Base-by-base conservation (phyloP, 345 rosid species). In the Dovyalis caffra region DNA sequence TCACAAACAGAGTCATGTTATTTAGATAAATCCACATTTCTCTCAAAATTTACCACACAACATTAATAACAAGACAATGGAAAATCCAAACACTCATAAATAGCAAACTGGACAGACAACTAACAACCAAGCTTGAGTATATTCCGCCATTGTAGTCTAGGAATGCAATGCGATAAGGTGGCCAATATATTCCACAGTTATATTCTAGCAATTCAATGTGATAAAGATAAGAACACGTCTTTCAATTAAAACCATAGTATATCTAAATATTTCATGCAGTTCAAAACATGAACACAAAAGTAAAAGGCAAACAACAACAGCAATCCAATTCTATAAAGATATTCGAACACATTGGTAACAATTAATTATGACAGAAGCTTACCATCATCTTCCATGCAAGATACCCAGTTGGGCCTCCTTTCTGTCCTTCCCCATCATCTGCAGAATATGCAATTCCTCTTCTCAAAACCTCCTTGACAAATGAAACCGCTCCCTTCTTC, bases 381-480 rank as follows among this genome's bases (percentile, higher is more conserved):
- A 94, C 97, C 98, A 91, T 92, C 87, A 94, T 78, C 85, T 94
- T 92, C 98, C 98, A 94, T 40, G 93, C 91, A 80, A 94, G 97
- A 84, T 92, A 92, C 4, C 98, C 98, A 43, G 85, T 78, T 11
- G 98, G 97, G 35, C 98, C 98, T 61, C 97, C 97, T 72, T 90
- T 89, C 40, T 85, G 87, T 32, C 89, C 90, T 34, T 84, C 85
- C 26, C 82, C 87, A 58, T 83, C 87, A 51, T 76, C 84, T 31
- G 78, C 83, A 1, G 80, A 82, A 80, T 82, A 80, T 26, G 84
- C 78, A 69, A 86, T 83, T n/a, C 84, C 88, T 31, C 95, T 81
- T 10, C 80, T 83, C 78, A 94, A 78, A 49, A 88, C 90, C 83
- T 90, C 97, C 69, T 86, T 85, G 16, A 94, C 97, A 26, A 94